Base-by-base conservation (phyloP, 176 grass and related monocot genomes). In the Ananas comosus region DNA sequence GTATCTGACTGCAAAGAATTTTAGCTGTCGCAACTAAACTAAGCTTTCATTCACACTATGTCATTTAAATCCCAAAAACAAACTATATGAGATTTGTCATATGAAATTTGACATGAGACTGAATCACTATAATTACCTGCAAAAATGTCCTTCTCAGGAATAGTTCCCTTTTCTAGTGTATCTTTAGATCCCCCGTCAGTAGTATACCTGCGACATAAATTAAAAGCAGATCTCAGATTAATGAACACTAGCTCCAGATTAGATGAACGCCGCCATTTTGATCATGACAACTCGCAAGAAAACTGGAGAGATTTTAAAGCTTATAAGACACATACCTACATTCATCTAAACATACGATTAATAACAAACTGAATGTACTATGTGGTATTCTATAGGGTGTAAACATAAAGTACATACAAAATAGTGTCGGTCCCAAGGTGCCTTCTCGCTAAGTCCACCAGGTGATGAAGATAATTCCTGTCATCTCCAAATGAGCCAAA, bases 401-500 rank as follows among this genome's bases (percentile, higher is more conserved):
- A 42, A 42, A 42, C 33, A 59, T 52, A 86, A 54, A 73, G 2
- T 64, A 33, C 16, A 49, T 90, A 96, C 93, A 96, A 64, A 71
- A 92, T 75, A 85, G 80, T 78, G 50, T 83, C 69, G 76, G 76
- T 70, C 42, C 93, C 93, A 73, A 96, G 84, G 73, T 92, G 83
- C 71, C 71, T 83, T 79, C 88, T 92, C 50, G 93, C 89, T 58
- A 96, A 72, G 72, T 82, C 64, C 64, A 82, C 84, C 63, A 96
- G 83, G 86, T 79, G 50, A 74, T 80, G 83, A 71, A 96, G 89
- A 73, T 96, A 96, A 50, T 72, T 80, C 71, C 92, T 96, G 74
- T 96, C 93, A 67, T 91, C 69, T 64, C 93, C 89, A 67, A 89
- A 96, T 18, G 93, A 96, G 73, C 93, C 89, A 85, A 87, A 96